A percentile compares a stretch with the other conserved stretches of the same genome.
Evolutionary conservation across 1,139 yeast genomes (phyloP).

Genomic region (Hemisphaericaspora subhashii): DNA sequence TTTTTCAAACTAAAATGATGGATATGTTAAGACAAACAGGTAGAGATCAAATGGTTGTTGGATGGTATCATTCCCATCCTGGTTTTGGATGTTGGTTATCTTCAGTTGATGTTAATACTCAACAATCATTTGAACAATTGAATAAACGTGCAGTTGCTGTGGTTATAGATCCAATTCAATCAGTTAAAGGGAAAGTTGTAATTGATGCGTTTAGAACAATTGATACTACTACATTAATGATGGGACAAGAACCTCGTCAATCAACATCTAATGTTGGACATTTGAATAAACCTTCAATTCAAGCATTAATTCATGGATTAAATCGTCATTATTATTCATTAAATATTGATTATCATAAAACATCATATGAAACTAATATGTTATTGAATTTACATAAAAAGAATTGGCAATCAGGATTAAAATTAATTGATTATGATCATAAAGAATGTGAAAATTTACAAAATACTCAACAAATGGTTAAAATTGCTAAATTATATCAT

Average conservation of each 20-base stretch:
- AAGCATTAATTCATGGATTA: conserved; percentile 94
- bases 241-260: conserved; percentile 98
- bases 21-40: conserved; percentile 99
- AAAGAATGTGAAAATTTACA: conserved; percentile 76
- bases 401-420: conserved; percentile 93
- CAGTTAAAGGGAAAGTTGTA: conserved; percentile 97
- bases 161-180: conserved; percentile 96
- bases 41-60: conserved; percentile 97
- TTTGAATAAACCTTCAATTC: conserved; percentile 95
- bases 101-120: conserved; percentile 95
- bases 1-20: conserved; percentile 99
- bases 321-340: conserved; percentile 96
- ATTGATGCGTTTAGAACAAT: conserved; percentile 97
- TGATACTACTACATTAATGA: conserved; percentile 83
- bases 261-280: conserved; percentile 96
- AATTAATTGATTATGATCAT: conserved; percentile 72
- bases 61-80: conserved; percentile 99
- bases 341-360: conserved; percentile 92
- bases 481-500: conserved; percentile 86
- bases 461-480: conserved; percentile 78
- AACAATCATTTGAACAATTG: conserved; percentile 94
- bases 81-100: conserved; percentile 99
- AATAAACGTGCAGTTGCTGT: conserved; percentile 96
- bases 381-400: conserved; percentile 90
- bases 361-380: conserved; percentile 92